Conservation (phyloP, 2,329 filamentous ascomycete species). For the Diaporthe caulivora region DNA sequence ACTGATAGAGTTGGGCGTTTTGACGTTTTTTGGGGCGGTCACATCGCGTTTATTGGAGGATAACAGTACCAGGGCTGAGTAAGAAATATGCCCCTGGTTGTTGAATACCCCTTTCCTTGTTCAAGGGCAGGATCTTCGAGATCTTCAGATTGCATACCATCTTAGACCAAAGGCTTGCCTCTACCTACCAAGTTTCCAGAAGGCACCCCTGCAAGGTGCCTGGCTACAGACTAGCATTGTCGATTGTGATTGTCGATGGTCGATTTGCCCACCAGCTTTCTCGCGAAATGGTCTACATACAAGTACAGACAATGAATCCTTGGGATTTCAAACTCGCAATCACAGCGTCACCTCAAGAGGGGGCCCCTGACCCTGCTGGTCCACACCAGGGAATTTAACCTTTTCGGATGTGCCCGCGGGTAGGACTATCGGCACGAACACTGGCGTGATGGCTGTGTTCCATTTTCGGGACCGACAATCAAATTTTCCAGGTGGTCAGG, state of each 20-base stretch:
- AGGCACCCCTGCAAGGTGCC: not conserved
- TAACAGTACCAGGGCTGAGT: not conserved
- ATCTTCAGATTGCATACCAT: constrained; percentile 17
- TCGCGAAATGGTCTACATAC: not conserved
- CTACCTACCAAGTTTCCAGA: constrained; percentile 16
- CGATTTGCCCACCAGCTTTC: not conserved
- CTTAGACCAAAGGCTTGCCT: not conserved
- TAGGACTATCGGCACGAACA: not conserved
- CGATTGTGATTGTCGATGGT: not conserved
- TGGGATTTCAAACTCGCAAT: not conserved
- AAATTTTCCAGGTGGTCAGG: not conserved
- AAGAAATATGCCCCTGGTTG: constrained; percentile 13
- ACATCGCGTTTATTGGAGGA: constrained; percentile 14
- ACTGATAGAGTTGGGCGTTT: constrained; percentile 23
- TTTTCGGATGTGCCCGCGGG: constrained; percentile 26
- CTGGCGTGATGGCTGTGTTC: not conserved
- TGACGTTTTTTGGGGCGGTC: constrained; percentile 25
- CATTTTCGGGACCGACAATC: not conserved
- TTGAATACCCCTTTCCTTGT: not conserved
- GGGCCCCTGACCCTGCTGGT: not conserved
- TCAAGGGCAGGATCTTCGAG: not conserved
- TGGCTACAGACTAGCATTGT: not conserved
- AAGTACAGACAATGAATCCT: not conserved
- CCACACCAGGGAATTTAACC: not conserved
- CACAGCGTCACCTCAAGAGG: not conserved